Conservation (phyloP, 768 basidiomycete species). For the Holtermanniella nyarrowii region DNA sequence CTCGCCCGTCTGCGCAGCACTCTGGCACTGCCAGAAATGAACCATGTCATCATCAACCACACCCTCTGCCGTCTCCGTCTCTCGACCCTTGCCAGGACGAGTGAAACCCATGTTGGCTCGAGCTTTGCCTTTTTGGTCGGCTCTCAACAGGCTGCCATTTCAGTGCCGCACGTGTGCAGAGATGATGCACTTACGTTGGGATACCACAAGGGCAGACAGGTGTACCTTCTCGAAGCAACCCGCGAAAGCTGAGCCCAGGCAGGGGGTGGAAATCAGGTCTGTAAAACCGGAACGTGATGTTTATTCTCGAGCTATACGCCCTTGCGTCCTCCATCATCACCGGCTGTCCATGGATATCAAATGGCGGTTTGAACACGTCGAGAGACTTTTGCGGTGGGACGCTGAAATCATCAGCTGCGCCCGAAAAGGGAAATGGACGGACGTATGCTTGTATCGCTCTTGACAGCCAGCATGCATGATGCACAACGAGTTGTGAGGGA, state of each 20-base stretch:
- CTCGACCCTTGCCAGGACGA: background rate
- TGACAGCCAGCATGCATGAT: conserved; percentile 41
- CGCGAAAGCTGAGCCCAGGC: conserved; percentile 8
- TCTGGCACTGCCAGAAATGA: conserved; percentile 41
- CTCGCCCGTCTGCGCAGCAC: conserved; percentile 28
- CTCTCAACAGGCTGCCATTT: conserved; percentile 27
- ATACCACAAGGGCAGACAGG: conserved; percentile 37
- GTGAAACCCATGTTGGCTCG: conserved; percentile 13
- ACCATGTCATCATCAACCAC: conserved; percentile 23
- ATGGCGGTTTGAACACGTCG: conserved; percentile 36
- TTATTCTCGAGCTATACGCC: conserved; percentile 32
- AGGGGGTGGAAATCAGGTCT: conserved; percentile 35
- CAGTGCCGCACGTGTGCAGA: no score
- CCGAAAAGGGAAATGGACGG: conserved; percentile 5
- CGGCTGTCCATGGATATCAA: conserved; percentile 9
- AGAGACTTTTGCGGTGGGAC: conserved; percentile 35
- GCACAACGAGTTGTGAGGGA: conserved; percentile 36
- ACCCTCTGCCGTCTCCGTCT: background rate
- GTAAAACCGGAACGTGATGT: conserved; percentile 38
- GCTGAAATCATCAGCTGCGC: conserved; percentile 3
- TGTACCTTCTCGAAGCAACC: conserved; percentile 27
- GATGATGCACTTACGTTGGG: conserved; percentile 37
- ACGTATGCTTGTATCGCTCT: conserved; percentile 40
- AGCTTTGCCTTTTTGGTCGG: conserved; percentile 40
- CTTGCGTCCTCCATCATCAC: conserved; percentile 21